Percentiles rank a stretch among this genome's conserved stretches.
Conservation (phyloP, 495 filamentous ascomycete genomes). For the Letharia columbiana region DNA sequence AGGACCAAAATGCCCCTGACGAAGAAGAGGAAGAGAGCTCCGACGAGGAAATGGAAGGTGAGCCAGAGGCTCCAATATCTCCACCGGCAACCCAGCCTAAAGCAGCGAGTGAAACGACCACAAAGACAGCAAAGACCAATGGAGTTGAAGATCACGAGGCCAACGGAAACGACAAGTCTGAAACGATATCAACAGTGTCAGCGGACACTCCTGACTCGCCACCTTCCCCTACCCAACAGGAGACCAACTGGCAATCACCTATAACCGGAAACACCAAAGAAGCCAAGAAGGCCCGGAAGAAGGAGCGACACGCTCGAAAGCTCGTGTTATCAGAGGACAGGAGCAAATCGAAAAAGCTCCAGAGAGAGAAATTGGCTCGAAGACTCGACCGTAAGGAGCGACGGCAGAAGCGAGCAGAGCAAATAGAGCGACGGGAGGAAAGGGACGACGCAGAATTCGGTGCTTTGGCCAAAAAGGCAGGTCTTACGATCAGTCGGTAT, state of each 20-base stretch:
- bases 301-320: conserved; percentile 28
- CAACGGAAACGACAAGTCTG: conserved; percentile 30
- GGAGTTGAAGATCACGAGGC: conserved; percentile 21
- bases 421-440: conserved; percentile 36
- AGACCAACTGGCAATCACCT: conserved; percentile 29
- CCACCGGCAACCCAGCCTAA: conserved; percentile 1
- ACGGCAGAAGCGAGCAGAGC: conserved; percentile 38
- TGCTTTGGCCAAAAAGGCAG: conserved; percentile 50
- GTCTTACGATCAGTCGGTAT: conserved; percentile 59
- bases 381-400: conserved; percentile 33
- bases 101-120: not conserved
- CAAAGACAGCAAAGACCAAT: conserved; percentile 5
- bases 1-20: conserved; percentile 51
- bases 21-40: conserved; percentile 25
- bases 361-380: conserved; percentile 35
- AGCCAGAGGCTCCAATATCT: conserved; percentile 1
- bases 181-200: conserved; percentile 28
- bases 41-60: conserved; percentile 21
- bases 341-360: conserved; percentile 38
- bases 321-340: conserved; percentile 35
- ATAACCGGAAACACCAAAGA: conserved; percentile 29
- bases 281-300: conserved; percentile 30
- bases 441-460: conserved; percentile 47
- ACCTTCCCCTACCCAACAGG: conserved; percentile 25
- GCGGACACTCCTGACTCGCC: conserved; percentile 27